A percentile compares a stretch with the other conserved stretches of the same genome.
Evolutionary conservation across 805 yeast genomes (phyloP).

Genomic region (Metschnikowia rubicola): DNA sequence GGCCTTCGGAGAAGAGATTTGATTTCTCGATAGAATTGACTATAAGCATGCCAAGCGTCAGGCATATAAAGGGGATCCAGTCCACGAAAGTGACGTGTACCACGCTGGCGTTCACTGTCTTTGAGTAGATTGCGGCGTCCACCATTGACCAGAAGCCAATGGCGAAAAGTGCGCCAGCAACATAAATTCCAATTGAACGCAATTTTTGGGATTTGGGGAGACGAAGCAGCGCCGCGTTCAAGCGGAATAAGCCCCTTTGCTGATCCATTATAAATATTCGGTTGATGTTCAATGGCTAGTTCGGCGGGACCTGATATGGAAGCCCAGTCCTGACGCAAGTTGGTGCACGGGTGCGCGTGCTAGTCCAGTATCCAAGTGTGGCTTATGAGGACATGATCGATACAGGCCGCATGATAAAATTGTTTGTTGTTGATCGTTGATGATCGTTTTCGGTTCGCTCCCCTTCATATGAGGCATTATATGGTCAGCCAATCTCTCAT

Average conservation of each 20-base stretch:
- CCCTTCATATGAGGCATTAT: too few relatives aligned
- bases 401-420: too few relatives aligned
- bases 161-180: conserved; percentile 76
- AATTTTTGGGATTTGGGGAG: conserved; percentile 70
- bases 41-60: conserved; percentile 84
- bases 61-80: conserved; percentile 92
- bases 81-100: conserved; percentile 90
- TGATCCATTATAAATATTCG: conserved; percentile 31
- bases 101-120: conserved; percentile 76
- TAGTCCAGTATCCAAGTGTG: background rate
- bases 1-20: conserved; percentile 45
- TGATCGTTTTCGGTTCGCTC: too few relatives aligned
- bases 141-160: conserved; percentile 85
- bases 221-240: conserved; percentile 49
- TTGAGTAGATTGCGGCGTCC: conserved; percentile 85
- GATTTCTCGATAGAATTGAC: conserved; percentile 71
- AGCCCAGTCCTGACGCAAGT: too few relatives aligned
- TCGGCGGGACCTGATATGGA: too few relatives aligned
- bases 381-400: too few relatives aligned
- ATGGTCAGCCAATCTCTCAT: too few relatives aligned
- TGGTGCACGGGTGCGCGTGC: background rate
- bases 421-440: too few relatives aligned
- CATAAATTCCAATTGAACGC: conserved; percentile 70
- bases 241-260: conserved; percentile 56
- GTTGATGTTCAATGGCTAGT: background rate